Conservation (phyloP, 1,284 basidiomycete species). For the Austroboletus rostrupii region DNA sequence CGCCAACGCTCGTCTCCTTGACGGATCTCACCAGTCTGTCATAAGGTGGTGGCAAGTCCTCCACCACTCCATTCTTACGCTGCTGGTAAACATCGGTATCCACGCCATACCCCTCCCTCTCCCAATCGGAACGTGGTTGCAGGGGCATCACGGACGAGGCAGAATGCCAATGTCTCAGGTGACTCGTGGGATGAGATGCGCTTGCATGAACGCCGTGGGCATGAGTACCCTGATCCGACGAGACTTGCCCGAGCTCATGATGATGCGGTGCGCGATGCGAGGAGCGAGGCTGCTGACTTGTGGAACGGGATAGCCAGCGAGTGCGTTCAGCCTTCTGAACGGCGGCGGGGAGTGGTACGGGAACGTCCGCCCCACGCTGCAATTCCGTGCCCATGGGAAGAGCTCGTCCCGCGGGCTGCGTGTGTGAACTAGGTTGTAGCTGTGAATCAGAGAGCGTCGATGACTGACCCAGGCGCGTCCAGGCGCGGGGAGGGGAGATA, state of each 20-base stretch:
- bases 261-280: neutral
- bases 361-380: neutral
- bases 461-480: neutral
- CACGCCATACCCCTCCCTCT: neutral
- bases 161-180: slow-evolving; percentile 23
- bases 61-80: slow-evolving; percentile 16
- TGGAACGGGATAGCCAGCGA: slow-evolving; percentile 20
- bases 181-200: slow-evolving; percentile 2
- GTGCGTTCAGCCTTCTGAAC: slow-evolving; percentile 10
- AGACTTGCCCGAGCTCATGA: neutral
- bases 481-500: slow-evolving; percentile 1
- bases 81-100: slow-evolving; percentile 16
- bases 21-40: slow-evolving; percentile 12
- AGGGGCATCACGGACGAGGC: slow-evolving; percentile 8
- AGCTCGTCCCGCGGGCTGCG: neutral
- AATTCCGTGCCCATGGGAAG: neutral
- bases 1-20: neutral
- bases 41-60: slow-evolving; percentile 27
- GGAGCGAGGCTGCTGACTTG: slow-evolving; percentile 18
- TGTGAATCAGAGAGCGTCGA: neutral
- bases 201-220: neutral
- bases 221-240: neutral
- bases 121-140: neutral
- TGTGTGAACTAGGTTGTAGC: neutral
- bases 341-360: neutral